Percentiles rank a stretch among this genome's conserved stretches.
phyloP scores from a whole-genome alignment of 2,329 filamentous ascomycete species.

The Botrytis deweyae region DNA sequence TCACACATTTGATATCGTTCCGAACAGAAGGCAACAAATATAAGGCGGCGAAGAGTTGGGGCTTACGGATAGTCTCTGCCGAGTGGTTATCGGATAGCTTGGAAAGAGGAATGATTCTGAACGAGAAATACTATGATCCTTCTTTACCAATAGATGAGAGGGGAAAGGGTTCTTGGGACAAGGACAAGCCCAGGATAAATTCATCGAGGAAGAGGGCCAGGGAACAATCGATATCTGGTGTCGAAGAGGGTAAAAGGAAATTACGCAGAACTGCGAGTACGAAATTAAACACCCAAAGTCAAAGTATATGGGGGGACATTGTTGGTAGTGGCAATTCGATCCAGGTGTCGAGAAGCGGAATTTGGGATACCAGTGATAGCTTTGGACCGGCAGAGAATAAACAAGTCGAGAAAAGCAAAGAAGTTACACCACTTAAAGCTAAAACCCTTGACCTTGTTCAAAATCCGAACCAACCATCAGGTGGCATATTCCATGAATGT shows the following conservation, averaged over 20 bases:
- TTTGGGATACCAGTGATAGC: constrained; percentile 32
- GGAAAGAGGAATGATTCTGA: constrained; percentile 83
- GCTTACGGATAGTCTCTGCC: constrained; percentile 72
- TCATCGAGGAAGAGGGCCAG: constrained; percentile 60
- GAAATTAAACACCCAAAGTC: constrained; percentile 75
- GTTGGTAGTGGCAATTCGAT: constrained; percentile 49
- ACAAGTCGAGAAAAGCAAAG: neutral
- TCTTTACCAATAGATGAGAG: constrained; percentile 66
- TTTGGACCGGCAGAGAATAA: constrained; percentile 5
- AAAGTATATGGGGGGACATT: constrained; percentile 89
- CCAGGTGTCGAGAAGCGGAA: constrained; percentile 36
- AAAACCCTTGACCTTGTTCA: constrained; percentile 22
- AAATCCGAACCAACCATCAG: constrained; percentile 24
- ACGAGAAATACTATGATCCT: constrained; percentile 83
- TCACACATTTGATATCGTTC: constrained; percentile 84
- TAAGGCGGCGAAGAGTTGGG: constrained; percentile 79
- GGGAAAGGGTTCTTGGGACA: constrained; percentile 75
- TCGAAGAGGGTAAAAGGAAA: constrained; percentile 69
- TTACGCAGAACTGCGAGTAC: constrained; percentile 83
- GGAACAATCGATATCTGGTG: constrained; percentile 46
- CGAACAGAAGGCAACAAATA: constrained; percentile 86
- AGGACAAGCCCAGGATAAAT: constrained; percentile 47
- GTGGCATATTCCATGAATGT: constrained; percentile 46
- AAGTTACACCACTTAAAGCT: neutral
- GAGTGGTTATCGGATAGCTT: constrained; percentile 86